Base-by-base conservation (phyloP, 257 asterid genomes). In the Gentiana dahurica region DNA sequence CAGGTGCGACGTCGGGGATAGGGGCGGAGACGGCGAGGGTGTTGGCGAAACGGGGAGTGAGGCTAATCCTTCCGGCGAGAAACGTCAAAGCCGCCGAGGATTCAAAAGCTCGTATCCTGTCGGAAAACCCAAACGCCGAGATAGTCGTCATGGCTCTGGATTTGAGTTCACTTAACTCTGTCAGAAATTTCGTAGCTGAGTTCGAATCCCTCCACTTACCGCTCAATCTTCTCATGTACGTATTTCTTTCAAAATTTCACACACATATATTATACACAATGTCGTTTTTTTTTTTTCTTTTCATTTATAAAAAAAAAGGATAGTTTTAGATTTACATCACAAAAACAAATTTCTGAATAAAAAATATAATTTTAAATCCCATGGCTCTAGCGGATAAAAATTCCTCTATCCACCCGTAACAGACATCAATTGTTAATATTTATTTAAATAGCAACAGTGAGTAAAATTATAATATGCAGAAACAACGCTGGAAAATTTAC, bases 1-100 rank as follows among this genome's bases (percentile, higher is more conserved):
- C 54, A 77, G 98, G 98, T 10, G 98, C 97, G 50, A 91, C 98
- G 73, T 91, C 98, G 1, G 98, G 98, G 37, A 91, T 87, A 48
- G 97, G 98, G 35, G 90, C 86, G 2, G 98, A 91, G 73, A 87
- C 97, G 70, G 98, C 98, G 2, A 55, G 94, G 61, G 90, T 81
- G 50, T 65, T 91, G 61, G 98, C 95, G 3, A 78, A 69, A 68
- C 81, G 94, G 15, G 97, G 98, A n/a, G 98, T 79, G 33, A 68
- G 84, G 70, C 84, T 91, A 43, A 78, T 91, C 57, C 50, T 91
- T 34, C 98, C 98, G 44, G 93, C 90, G 6, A 78, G 98, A 72
- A 73, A 65, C 61, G 58, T 76, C 49, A 87, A 91, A 70, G 80
- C 88, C 1, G 96, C 96, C 5, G 95, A 87, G 81, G 98, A 91